Percentiles rank a stretch among this genome's conserved stretches.
These are phyloP conservation scores for Mortierella sp. DNA, from an alignment of 371 early-diverging fungal genomes.

Conservation along the genomic window DNA sequence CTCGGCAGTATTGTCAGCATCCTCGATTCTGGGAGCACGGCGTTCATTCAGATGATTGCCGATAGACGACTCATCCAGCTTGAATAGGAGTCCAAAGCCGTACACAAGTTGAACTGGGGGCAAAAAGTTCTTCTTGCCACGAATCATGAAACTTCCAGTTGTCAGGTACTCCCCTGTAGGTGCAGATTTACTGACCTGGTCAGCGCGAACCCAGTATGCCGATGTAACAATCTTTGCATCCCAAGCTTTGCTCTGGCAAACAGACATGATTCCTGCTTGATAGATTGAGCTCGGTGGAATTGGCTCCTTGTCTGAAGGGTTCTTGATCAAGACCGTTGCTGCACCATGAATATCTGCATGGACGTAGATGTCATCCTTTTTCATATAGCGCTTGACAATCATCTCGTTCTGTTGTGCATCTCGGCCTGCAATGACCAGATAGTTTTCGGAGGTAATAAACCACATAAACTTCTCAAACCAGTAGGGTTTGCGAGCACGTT, in stretches of 20 bases:
- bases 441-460: slow-evolving; percentile 97
- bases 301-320: slow-evolving; percentile 73
- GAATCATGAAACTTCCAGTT: slow-evolving; percentile 98
- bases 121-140: slow-evolving; percentile 96
- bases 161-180: slow-evolving; percentile 97
- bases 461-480: slow-evolving; percentile 99
- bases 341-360: slow-evolving; percentile 98
- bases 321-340: slow-evolving; percentile 94
- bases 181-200: slow-evolving; percentile 97
- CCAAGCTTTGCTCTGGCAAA: slow-evolving; percentile 98
- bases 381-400: slow-evolving; percentile 91
- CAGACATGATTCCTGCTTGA: slow-evolving; percentile 97
- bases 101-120: slow-evolving; percentile 97
- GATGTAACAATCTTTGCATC: slow-evolving; percentile 95
- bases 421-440: slow-evolving; percentile 96
- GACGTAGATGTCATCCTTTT: slow-evolving; percentile 92
- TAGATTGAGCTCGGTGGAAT: slow-evolving; percentile 92
- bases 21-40: slow-evolving; percentile 33
- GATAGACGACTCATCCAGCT: slow-evolving; percentile 83
- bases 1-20: slow-evolving; percentile 34
- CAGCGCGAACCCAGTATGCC: slow-evolving; percentile 96
- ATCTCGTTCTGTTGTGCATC: slow-evolving; percentile 98
- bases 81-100: slow-evolving; percentile 97
- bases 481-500: slow-evolving; percentile 90
- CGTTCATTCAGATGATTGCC: slow-evolving; percentile 76